Evolutionary conservation across 805 yeast genomes (phyloP).

Genomic region (Peterozyma xylosa): DNA sequence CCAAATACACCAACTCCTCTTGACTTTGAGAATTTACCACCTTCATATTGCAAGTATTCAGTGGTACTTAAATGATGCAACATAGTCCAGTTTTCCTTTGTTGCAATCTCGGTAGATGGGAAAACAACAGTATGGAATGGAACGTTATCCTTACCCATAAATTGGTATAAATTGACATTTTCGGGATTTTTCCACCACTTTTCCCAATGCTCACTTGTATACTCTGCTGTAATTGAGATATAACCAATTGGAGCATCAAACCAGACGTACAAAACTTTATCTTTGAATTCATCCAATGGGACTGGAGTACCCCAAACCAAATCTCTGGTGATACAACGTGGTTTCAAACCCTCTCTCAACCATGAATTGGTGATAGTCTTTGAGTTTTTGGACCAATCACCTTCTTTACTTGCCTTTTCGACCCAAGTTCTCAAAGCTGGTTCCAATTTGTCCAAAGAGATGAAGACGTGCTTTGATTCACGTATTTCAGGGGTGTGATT

Average conservation of each 20-base stretch:
- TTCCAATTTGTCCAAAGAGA: conserved; percentile 80
- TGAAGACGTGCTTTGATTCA: conserved; percentile 79
- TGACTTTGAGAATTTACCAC: conserved; percentile 97
- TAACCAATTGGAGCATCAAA: conserved; percentile 98
- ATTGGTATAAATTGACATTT: conserved; percentile 81
- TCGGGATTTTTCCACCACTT: conserved; percentile 96
- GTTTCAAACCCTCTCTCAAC: conserved; percentile 87
- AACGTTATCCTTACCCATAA: conserved; percentile 99
- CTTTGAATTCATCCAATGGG: conserved; percentile 77
- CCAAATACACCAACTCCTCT: conserved; percentile 98
- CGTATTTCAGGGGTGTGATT: conserved; percentile 72
- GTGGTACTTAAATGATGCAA: conserved; percentile 89
- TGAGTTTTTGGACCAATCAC: conserved; percentile 90
- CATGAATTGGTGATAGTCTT: conserved; percentile 85
- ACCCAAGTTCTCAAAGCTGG: conserved; percentile 70
- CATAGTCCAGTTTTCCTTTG: conserved; percentile 83
- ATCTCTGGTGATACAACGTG: conserved; percentile 96
- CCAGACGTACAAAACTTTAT: conserved; percentile 96
- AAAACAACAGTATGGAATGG: conserved; percentile 98
- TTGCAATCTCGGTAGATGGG: conserved; percentile 91
- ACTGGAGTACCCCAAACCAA: conserved; percentile 98
- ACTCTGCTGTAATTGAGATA: conserved; percentile 91
- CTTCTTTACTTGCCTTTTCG: conserved; percentile 55
- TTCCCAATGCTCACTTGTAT: conserved; percentile 68
- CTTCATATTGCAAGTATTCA: conserved; percentile 95